These are phyloP conservation scores for Chalaropsis thielavioides DNA, from an alignment of 2,329 filamentous ascomycete genomes.

Conservation along the genomic window DNA sequence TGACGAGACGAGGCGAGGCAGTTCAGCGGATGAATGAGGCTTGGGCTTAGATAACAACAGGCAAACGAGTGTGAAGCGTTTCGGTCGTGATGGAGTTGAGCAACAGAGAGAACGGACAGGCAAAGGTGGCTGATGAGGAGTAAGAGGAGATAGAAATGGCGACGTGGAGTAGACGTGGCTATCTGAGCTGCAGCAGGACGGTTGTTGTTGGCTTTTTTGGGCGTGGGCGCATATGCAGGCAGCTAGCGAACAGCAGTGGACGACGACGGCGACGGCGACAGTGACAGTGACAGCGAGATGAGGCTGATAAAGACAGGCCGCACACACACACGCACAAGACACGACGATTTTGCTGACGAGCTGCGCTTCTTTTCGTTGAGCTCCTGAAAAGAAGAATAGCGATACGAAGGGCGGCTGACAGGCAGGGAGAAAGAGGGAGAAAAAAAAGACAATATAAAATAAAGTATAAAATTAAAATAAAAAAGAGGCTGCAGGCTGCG, in stretches of 20 bases:
- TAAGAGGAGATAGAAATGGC: too few relatives aligned
- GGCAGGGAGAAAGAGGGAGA: background rate
- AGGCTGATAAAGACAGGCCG: background rate
- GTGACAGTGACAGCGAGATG: background rate
- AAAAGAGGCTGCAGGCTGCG: background rate
- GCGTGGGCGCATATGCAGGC: conserved; percentile 10
- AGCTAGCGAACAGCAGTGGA: too few relatives aligned
- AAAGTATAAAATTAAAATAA: too few relatives aligned
- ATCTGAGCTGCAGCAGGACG: background rate
- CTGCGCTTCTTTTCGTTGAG: background rate
- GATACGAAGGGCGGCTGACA: background rate
- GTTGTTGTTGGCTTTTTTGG: background rate
- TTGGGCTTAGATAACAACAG: too few relatives aligned
- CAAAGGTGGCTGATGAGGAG: too few relatives aligned
- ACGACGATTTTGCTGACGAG: background rate
- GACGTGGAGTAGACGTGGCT: background rate
- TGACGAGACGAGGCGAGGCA: background rate
- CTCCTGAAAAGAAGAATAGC: background rate
- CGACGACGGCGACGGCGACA: too few relatives aligned
- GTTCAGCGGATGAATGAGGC: too few relatives aligned
- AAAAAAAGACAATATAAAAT: too few relatives aligned
- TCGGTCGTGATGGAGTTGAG: too few relatives aligned
- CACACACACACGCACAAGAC: too few relatives aligned
- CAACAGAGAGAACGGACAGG: too few relatives aligned
- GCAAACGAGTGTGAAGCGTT: too few relatives aligned